phyloP scores from a whole-genome alignment of 2,329 filamentous ascomycete species.

The Monosporascus sp. region DNA sequence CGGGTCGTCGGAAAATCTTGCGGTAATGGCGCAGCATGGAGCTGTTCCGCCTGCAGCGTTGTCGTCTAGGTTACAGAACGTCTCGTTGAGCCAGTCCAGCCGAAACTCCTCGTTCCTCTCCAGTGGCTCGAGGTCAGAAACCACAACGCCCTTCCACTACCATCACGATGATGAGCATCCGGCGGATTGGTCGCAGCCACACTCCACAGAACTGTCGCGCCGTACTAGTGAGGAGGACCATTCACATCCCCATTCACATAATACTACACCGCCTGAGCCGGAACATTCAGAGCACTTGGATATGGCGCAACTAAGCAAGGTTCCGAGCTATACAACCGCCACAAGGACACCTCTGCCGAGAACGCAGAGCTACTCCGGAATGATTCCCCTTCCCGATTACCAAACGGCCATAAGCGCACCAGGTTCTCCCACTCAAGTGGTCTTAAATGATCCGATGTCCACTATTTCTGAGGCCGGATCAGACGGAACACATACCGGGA shows the following conservation, averaged over 20 bases:
- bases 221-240: constrained; percentile 48
- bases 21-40: constrained; percentile 46
- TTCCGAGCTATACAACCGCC: constrained; percentile 73
- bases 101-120: constrained; percentile 43
- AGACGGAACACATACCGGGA: constrained; percentile 1
- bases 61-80: constrained; percentile 65
- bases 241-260: constrained; percentile 37
- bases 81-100: constrained; percentile 48
- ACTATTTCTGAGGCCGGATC: constrained; percentile 19
- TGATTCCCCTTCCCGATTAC: constrained; percentile 60
- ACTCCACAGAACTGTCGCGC: constrained; percentile 45
- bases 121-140: constrained; percentile 37
- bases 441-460: constrained; percentile 21
- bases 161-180: constrained; percentile 29
- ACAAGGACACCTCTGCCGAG: constrained; percentile 57
- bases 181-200: constrained; percentile 34
- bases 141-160: constrained; percentile 37
- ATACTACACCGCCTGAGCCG: constrained; percentile 37
- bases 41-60: constrained; percentile 47
- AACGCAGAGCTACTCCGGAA: constrained; percentile 43
- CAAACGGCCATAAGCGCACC: constrained; percentile 53
- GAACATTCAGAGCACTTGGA: constrained; percentile 51
- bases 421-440: constrained; percentile 37
- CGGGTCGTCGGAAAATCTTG: constrained; percentile 77
- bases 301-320: constrained; percentile 62